phyloP scores from a whole-genome alignment of 345 rosid species.

The Rhodamnia rubescens region DNA sequence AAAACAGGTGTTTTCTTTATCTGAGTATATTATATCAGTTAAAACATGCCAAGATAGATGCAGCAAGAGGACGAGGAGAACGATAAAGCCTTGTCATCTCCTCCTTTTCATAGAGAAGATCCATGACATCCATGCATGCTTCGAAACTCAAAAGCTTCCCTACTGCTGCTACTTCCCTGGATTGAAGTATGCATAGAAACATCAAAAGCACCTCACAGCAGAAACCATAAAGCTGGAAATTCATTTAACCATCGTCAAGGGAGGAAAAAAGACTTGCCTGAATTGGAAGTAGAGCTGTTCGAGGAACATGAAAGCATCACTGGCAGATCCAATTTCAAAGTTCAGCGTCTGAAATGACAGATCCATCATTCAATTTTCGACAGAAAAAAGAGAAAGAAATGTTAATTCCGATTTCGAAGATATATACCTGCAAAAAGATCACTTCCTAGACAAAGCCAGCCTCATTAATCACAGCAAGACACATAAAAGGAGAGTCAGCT shows the following conservation, averaged over 20 bases:
- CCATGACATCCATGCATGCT: slow-evolving; percentile 80
- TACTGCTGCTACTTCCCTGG: slow-evolving; percentile 58
- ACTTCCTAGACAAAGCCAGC: slow-evolving; percentile 40
- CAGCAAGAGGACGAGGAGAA: slow-evolving; percentile 56
- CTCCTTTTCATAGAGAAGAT: slow-evolving; percentile 77
- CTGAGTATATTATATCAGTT: neutral
- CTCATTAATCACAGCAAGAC: neutral
- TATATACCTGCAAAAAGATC: slow-evolving; percentile 51
- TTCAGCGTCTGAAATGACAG: slow-evolving; percentile 30
- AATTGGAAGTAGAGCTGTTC: slow-evolving; percentile 48
- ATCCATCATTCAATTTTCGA: neutral
- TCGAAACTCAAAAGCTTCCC: slow-evolving; percentile 58
- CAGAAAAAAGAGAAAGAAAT: neutral
- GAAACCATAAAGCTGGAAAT: neutral
- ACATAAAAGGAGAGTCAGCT: neutral
- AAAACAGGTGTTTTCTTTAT: neutral
- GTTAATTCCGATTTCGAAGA: neutral
- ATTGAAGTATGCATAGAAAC: neutral
- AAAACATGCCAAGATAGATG: slow-evolving; percentile 56
- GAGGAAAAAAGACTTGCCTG: slow-evolving; percentile 22
- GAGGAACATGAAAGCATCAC: slow-evolving; percentile 35
- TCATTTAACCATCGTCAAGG: neutral
- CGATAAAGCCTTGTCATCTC: slow-evolving; percentile 33
- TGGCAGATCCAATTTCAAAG: slow-evolving; percentile 54
- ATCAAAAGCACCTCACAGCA: neutral